Evolutionary conservation across 169 alveolate species (phyloP), one percentile per base, ranked within the genome.

Genomic region (Plasmodium gonderi): DNA sequence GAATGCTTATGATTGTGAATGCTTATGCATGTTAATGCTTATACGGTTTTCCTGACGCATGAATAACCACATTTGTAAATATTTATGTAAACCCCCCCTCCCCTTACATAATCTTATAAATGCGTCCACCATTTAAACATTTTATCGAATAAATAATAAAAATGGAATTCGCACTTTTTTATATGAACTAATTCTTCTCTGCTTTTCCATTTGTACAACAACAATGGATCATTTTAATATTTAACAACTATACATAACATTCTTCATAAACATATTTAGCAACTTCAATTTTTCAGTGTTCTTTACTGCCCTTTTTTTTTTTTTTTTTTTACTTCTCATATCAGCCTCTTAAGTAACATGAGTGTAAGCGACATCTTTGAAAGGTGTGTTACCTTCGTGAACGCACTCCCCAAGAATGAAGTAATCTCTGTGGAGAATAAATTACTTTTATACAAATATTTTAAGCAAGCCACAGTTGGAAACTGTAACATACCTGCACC

Each of bases 381-480:
- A 29, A 72, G 40, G 14, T 44, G 83, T 64, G 82, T 82, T 49
- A 4, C 11, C 17, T 82, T 69, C 60, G 17, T 82, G 20, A 82
- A 68, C 74, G 20, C 38, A 0, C 29, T 82, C 29, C 92, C 92
- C 51, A 69, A 68, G 38, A 68, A 9, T 67, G 92, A 69, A 49
- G 5, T 33, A n/a, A 94, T 91, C 3, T 75, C 96, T 6, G 68
- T 92, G 76, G 96, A 94, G 31, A 78, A 89, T 26, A 94, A 95
- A 67, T 40, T 95, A 17, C 17, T 44, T 44, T 94, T 98, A 47
- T 98, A 98, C 94, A 98, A 96, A 69, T 95, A 96, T 79, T 98
- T 87, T 93, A 97, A 97, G 89, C 98, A 98, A 97, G 98, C 98
- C 8, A 97, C 98, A n/a, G 95, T 97, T 20, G 99, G 99, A 44